Conservation (phyloP, 2,329 filamentous ascomycete genomes). For the Aureobasidium sp. region DNA sequence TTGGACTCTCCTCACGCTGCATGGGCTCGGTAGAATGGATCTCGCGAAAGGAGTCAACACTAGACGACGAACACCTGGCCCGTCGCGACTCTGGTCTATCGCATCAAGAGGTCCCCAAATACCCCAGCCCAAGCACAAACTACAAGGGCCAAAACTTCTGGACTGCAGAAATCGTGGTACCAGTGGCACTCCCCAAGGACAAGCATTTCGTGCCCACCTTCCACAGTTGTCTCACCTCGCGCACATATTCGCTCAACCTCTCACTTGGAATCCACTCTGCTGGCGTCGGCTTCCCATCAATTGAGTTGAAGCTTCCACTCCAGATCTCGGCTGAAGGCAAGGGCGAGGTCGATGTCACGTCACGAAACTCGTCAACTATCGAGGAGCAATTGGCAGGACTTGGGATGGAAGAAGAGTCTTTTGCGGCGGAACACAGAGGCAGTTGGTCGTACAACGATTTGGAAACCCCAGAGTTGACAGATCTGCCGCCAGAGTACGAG, state of each 20-base stretch:
- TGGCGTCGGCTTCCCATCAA: constrained; percentile 21
- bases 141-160: constrained; percentile 49
- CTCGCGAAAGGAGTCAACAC: constrained; percentile 31
- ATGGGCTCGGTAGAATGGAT: constrained; percentile 53
- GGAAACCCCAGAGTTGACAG: not conserved
- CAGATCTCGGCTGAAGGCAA: constrained; percentile 33
- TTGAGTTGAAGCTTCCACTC: constrained; percentile 40
- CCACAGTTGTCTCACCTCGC: constrained; percentile 60
- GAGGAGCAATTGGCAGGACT: constrained; percentile 24
- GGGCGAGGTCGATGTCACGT: constrained; percentile 15
- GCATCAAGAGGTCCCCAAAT: constrained; percentile 25
- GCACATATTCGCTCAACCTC: constrained; percentile 56
- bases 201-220: constrained; percentile 63
- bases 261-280: constrained; percentile 45
- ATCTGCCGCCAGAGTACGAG: constrained; percentile 1
- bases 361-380: constrained; percentile 17
- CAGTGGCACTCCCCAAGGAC: constrained; percentile 52
- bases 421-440: constrained; percentile 19
- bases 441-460: not conserved
- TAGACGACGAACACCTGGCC: constrained; percentile 24
- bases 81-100: constrained; percentile 37
- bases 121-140: constrained; percentile 30
- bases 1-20: constrained; percentile 49
- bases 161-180: constrained; percentile 56
- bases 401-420: constrained; percentile 26